A percentile compares a stretch with the other conserved stretches of the same genome.
Evolutionary conservation across 805 yeast species (phyloP).

Genomic region (Wickerhamomyces queroliae): DNA sequence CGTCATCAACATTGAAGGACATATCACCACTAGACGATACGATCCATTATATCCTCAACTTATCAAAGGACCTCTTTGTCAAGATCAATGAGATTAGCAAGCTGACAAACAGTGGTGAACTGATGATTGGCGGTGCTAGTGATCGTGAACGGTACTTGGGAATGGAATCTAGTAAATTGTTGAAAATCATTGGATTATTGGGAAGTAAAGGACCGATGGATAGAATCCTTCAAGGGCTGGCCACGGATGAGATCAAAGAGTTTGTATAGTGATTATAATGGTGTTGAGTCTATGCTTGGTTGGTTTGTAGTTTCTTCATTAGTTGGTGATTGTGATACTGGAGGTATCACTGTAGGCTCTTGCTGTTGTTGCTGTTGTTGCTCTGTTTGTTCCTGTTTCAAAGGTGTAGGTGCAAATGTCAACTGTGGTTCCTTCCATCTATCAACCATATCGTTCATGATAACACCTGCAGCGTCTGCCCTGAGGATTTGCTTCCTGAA

Average conservation of each 20-base stretch:
- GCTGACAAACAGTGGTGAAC: too few relatives aligned
- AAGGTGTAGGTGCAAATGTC: slow-evolving; percentile 22
- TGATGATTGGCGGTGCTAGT: slow-evolving; percentile 20
- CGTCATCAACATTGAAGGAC: slow-evolving; percentile 22
- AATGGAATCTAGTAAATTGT: slow-evolving; percentile 30
- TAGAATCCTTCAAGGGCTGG: slow-evolving; percentile 14
- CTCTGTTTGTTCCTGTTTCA: slow-evolving; percentile 3
- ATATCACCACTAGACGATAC: slow-evolving; percentile 43
- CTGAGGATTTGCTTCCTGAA: slow-evolving; percentile 52
- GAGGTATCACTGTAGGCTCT: slow-evolving; percentile 4
- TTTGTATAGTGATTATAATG: slow-evolving; percentile 8
- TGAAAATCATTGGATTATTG: slow-evolving; percentile 19
- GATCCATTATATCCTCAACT: slow-evolving; percentile 36
- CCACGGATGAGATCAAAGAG: slow-evolving; percentile 16
- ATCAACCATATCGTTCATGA: slow-evolving; percentile 73
- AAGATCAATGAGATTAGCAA: slow-evolving; percentile 9
- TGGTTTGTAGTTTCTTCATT: neutral
- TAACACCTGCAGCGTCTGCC: slow-evolving; percentile 48
- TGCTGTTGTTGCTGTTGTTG: neutral
- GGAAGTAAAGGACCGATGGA: slow-evolving; percentile 18
- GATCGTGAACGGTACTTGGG: slow-evolving; percentile 35
- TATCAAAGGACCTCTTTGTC: slow-evolving; percentile 28
- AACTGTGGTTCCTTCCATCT: slow-evolving; percentile 41
- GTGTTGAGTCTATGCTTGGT: neutral
- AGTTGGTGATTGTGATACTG: neutral